These are phyloP conservation scores for Lasiosphaeria ovina DNA, from an alignment of 495 filamentous ascomycete genomes.

Conservation along the genomic window DNA sequence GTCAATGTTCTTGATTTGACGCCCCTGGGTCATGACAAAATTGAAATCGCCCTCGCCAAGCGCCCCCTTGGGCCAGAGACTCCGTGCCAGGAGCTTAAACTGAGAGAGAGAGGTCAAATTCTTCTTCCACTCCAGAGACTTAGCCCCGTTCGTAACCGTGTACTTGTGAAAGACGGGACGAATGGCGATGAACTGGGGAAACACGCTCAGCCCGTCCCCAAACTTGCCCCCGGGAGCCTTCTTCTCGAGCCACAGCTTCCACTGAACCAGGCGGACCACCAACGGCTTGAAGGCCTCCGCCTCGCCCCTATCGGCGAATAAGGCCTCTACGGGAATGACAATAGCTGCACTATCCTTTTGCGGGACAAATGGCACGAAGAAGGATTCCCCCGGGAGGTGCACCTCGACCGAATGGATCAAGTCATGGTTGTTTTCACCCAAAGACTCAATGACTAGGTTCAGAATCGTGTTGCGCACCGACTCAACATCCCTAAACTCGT, in stretches of 20 bases:
- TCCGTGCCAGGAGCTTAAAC: no score
- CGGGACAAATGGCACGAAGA: neutral
- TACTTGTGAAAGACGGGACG: conserved; percentile 24
- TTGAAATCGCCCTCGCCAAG: no score
- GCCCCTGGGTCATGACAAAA: no score
- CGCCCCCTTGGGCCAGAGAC: no score
- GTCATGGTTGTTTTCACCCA: neutral
- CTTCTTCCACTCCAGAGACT: no score
- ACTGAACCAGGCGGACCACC: conserved; percentile 1
- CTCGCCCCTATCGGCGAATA: neutral
- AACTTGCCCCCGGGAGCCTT: neutral
- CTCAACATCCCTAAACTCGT: neutral
- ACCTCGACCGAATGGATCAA: conserved; percentile 12
- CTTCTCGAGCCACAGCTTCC: neutral
- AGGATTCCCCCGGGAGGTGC: conserved; percentile 12
- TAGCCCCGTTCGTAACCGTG: neutral
- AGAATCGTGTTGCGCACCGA: conserved; percentile 2
- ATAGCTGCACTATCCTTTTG: no score
- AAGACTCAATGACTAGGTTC: conserved; percentile 1
- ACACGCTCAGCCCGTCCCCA: conserved; percentile 7
- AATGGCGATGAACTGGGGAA: conserved; percentile 20
- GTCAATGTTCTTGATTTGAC: no score
- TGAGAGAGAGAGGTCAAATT: no score
- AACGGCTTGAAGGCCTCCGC: conserved; percentile 3
- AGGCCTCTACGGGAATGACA: no score